These are phyloP conservation scores for Xylaria digitata DNA, from an alignment of 2,329 filamentous ascomycete genomes.

Conservation along the genomic window DNA sequence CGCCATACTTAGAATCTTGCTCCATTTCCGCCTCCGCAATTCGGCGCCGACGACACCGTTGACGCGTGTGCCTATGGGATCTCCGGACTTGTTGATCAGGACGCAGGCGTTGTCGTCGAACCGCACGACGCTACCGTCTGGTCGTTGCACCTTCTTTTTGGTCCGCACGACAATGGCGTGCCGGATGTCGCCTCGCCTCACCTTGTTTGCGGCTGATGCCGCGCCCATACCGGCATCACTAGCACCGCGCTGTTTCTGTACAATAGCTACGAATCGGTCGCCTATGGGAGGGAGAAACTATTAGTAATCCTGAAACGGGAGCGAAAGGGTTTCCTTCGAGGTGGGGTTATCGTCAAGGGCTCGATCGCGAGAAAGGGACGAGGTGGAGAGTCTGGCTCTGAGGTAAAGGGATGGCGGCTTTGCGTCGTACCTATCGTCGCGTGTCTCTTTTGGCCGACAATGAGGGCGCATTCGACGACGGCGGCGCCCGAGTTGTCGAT, in stretches of 20 bases:
- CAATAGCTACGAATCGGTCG: conserved; percentile 96
- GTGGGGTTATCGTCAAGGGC: neutral
- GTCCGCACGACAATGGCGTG: conserved; percentile 97
- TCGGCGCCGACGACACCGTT: conserved; percentile 93
- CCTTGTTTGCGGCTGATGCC: conserved; percentile 84
- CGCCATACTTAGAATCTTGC: conserved; percentile 96
- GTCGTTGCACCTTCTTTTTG: conserved; percentile 84
- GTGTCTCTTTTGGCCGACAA: conserved; percentile 88
- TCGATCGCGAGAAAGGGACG: neutral
- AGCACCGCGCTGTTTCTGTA: conserved; percentile 92
- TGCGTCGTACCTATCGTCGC: conserved; percentile 82
- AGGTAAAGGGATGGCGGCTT: neutral
- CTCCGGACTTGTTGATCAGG: conserved; percentile 94
- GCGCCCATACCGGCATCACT: conserved; percentile 78
- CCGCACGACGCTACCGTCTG: conserved; percentile 87
- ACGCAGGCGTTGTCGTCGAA: conserved; percentile 99
- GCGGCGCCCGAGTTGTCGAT: conserved; percentile 99
- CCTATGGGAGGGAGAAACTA: conserved; percentile 63
- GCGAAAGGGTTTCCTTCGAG: neutral
- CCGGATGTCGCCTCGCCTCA: conserved; percentile 94
- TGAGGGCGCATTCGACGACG: conserved; percentile 94
- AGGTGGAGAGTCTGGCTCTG: neutral
- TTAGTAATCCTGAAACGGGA: conserved; percentile 11
- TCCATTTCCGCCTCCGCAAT: conserved; percentile 93
- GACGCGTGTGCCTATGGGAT: conserved; percentile 92